phyloP scores from a whole-genome alignment of 805 yeast species.

The Schwanniomyces polymorphus region DNA sequence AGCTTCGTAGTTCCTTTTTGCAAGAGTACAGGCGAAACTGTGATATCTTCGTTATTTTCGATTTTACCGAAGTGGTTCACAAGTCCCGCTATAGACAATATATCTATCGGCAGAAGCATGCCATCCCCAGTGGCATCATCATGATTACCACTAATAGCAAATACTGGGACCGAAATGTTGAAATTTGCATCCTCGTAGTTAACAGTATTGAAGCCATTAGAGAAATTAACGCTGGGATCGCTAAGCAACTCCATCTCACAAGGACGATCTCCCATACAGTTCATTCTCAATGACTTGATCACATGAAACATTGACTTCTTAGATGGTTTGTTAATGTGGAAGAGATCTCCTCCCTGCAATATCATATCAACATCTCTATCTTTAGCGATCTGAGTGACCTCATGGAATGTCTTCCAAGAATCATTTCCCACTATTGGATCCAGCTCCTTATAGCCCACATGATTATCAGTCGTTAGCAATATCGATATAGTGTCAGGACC shows the following conservation, averaged over 20 bases:
- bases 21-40: conserved; percentile 72
- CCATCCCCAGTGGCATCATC: conserved; percentile 94
- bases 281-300: conserved; percentile 62
- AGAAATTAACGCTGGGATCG: conserved; percentile 67
- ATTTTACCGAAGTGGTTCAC: conserved; percentile 90
- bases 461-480: conserved; percentile 90
- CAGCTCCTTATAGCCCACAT: conserved; percentile 87
- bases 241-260: conserved; percentile 80
- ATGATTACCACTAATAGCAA: conserved; percentile 93
- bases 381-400: conserved; percentile 71
- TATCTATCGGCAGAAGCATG: conserved; percentile 80
- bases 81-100: conserved; percentile 76
- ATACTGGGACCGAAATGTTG: conserved; percentile 85
- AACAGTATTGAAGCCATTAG: conserved; percentile 64
- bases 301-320: conserved; percentile 86
- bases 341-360: conserved; percentile 89
- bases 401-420: conserved; percentile 84
- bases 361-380: conserved; percentile 80
- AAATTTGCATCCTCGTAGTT: conserved; percentile 90
- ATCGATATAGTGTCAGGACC: conserved; percentile 73
- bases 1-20: conserved; percentile 81
- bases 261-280: conserved; percentile 85
- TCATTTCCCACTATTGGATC: conserved; percentile 92
- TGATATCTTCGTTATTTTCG: conserved; percentile 69
- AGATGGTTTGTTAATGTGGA: conserved; percentile 86